A percentile compares a stretch with the other conserved stretches of the same genome.
Evolutionary conservation across 306 rosid species (phyloP).

Genomic region (Oxytropis ochrocephala): DNA sequence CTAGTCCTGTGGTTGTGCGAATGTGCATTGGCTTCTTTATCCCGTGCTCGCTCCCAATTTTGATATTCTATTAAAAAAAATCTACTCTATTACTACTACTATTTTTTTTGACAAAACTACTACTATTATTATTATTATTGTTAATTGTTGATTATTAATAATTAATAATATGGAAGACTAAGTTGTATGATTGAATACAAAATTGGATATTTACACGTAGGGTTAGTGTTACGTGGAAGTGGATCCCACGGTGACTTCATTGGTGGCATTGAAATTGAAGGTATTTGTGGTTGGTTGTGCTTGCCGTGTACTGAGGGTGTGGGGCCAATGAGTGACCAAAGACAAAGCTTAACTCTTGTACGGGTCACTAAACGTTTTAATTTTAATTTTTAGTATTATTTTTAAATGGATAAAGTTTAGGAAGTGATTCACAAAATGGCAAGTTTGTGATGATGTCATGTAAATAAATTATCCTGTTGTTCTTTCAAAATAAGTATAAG

Average conservation of each 20-base stretch:
- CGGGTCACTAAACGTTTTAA: background rate
- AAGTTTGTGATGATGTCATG: background rate
- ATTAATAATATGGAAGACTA: too few species aligned
- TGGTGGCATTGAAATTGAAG: background rate
- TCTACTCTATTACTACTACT: too few species aligned
- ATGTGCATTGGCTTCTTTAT: too few species aligned
- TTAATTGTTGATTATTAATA: too few species aligned
- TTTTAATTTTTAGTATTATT: too few species aligned
- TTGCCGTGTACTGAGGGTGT: background rate
- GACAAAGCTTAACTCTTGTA: background rate
- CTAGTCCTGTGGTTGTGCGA: too few species aligned
- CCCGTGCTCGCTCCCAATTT: too few species aligned
- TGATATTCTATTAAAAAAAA: too few species aligned
- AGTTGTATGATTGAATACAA: too few species aligned
- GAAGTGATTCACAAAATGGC: background rate
- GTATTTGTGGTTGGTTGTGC: background rate
- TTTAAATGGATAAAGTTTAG: background rate
- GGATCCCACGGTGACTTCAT: slow-evolving; percentile 4
- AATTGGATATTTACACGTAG: background rate
- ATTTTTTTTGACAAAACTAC: too few species aligned
- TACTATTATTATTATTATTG: too few species aligned
- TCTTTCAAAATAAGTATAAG: background rate
- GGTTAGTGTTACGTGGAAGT: background rate
- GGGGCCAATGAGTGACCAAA: background rate
- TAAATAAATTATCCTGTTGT: background rate